A percentile compares a stretch with the other conserved stretches of the same genome.
Evolutionary conservation across 352 stramenopile genomes (phyloP).

Genomic region (Blastocystis sp.): DNA sequence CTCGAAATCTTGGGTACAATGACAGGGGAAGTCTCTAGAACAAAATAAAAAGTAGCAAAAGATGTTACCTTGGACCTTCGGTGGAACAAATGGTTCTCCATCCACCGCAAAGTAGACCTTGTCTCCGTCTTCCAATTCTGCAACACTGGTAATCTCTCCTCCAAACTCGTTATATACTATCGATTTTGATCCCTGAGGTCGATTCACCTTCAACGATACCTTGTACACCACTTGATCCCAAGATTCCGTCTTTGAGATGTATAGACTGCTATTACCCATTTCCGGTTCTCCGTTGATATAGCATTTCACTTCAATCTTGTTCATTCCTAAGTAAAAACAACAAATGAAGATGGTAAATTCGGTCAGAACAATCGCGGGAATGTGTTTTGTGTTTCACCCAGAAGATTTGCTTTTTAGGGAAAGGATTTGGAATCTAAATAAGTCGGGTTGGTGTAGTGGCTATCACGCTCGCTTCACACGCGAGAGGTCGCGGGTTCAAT

Average conservation of each 20-base stretch:
- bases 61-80: not conserved
- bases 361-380: too few relatives aligned
- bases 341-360: not conserved
- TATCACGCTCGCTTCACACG: slow-evolving; percentile 42
- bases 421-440: not conserved
- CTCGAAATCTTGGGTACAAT: not conserved
- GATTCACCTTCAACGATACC: slow-evolving; percentile 57
- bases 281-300: slow-evolving; percentile 57
- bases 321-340: slow-evolving; percentile 9
- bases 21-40: not conserved
- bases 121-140: slow-evolving; percentile 59
- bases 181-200: slow-evolving; percentile 5
- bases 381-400: not conserved
- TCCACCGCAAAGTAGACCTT: slow-evolving; percentile 60
- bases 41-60: not conserved
- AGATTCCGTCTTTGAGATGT: slow-evolving; percentile 48
- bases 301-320: slow-evolving; percentile 66
- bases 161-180: slow-evolving; percentile 66
- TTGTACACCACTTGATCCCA: slow-evolving; percentile 67
- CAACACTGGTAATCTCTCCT: slow-evolving; percentile 31
- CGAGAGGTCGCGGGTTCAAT: slow-evolving; percentile 43
- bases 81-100: slow-evolving; percentile 49
- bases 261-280: slow-evolving; percentile 57
- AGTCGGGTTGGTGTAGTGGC: slow-evolving; percentile 38
- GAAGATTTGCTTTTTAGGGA: too few relatives aligned